These are phyloP conservation scores for Gossypium lobatum DNA, from an alignment of 441 rosid genomes.

Conservation along the genomic window DNA sequence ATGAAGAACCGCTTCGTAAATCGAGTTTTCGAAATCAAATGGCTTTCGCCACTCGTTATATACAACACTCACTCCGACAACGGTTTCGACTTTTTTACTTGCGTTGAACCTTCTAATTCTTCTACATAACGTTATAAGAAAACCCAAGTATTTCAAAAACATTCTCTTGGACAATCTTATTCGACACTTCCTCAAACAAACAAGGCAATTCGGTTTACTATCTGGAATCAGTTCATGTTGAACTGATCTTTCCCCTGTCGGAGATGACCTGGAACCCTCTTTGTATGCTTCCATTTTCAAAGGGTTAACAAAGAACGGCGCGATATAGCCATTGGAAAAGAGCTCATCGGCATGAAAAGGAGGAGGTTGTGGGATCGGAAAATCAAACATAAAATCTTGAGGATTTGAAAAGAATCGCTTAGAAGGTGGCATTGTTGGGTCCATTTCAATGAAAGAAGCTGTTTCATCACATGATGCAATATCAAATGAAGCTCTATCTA, in stretches of 20 bases:
- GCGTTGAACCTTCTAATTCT: conserved; percentile 32
- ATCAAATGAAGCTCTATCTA: conserved; percentile 45
- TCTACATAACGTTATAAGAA: conserved; percentile 56
- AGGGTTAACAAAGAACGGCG: conserved; percentile 43
- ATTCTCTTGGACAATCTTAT: conserved; percentile 41
- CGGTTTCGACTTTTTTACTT: background rate
- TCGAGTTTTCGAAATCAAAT: conserved; percentile 88
- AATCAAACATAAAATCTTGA: conserved; percentile 77
- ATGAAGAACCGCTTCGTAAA: conserved; percentile 91
- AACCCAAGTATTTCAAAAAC: conserved; percentile 61
- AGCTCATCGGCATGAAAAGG: conserved; percentile 78
- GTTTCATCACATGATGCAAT: conserved; percentile 39
- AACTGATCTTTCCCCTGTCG: background rate
- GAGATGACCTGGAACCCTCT: background rate
- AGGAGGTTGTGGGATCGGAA: conserved; percentile 47
- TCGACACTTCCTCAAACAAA: conserved; percentile 52
- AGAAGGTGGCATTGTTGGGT: conserved; percentile 85
- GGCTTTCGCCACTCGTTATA: conserved; percentile 64
- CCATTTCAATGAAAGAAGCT: conserved; percentile 90
- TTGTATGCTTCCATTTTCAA: conserved; percentile 28
- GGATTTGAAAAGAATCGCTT: conserved; percentile 66
- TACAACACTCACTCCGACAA: conserved; percentile 19
- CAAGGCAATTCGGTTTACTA: conserved; percentile 17
- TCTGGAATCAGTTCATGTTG: conserved; percentile 18
- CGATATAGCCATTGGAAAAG: conserved; percentile 65